Evolutionary conservation across 257 asterid genomes (phyloP), one percentile per base, ranked within the genome.

Genomic region (Solanum etuberosum): DNA sequence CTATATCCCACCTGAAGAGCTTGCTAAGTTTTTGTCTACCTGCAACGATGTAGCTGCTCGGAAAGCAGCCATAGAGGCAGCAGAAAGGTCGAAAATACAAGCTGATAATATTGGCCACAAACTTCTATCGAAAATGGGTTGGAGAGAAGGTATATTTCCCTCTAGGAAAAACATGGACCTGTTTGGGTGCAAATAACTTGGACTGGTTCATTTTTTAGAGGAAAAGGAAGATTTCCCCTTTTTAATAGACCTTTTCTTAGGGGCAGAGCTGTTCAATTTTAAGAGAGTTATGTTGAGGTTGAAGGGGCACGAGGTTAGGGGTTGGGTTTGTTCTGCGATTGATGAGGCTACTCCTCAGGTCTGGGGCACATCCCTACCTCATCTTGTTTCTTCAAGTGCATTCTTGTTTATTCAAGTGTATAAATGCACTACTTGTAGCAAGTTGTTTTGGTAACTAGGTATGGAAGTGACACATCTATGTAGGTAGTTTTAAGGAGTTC

Each of bases 51-150:
- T 82, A 37, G 87, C 92, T 51, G 92, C 93, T 21, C 95, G 86
- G 85, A 96, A 95, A 90, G 91, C 88, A 78, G 93, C 95, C 25
- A 88, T 86, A 87, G 98, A 94, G 88, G 90, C 92, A 71, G 96
- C 94, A 27, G 98, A 93, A 13, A 93, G 67, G 88, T 86, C 90
- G 16, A 93, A 90, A 89, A 96, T 96, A 81, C 98, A 95, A 93
- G 98, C 99, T 84, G 98, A 96, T 90, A 96, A 96, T 83, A 94
- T 96, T 59, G 99, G 99, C 54, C 99, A 96, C 89, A 89, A 87
- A 83, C 99, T 96, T 86, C 87, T 94, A 70, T 93, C 98, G 1
- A 96, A 95, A 94, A 96, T 96, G 98, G 99, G 99, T 77, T 96
- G 99, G 99, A 95, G 87, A 90, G 98, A 96, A 93, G 99, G 99